Evolutionary conservation across 306 rosid genomes (phyloP).

Genomic region (Rosa multiflora): DNA sequence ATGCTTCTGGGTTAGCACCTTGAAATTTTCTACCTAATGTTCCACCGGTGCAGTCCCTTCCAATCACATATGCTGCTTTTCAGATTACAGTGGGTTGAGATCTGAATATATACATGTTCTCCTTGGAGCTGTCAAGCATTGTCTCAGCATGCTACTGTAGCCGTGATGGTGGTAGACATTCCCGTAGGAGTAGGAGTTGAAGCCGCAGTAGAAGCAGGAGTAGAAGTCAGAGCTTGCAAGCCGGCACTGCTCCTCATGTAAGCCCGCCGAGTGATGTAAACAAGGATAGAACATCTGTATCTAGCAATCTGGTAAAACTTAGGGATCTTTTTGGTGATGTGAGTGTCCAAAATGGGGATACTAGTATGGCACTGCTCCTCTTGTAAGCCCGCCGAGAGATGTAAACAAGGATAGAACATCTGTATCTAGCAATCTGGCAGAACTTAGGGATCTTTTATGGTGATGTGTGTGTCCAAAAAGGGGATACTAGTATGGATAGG

Average conservation of each 20-base stretch:
- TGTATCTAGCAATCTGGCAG: constrained; percentile 84
- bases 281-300: constrained; percentile 56
- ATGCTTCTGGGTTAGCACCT: not conserved
- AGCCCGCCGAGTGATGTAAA: constrained; percentile 61
- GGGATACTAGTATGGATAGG: constrained; percentile 51
- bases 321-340: constrained; percentile 86
- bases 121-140: constrained; percentile 13
- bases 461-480: constrained; percentile 60
- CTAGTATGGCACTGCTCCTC: constrained; percentile 29
- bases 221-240: constrained; percentile 61
- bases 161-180: constrained; percentile 48
- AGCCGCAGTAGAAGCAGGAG: constrained; percentile 37
- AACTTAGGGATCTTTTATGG: constrained; percentile 80
- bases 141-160: constrained; percentile 26
- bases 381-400: constrained; percentile 55
- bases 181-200: constrained; percentile 42
- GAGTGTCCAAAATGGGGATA: constrained; percentile 34
- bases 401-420: constrained; percentile 54
- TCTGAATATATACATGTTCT: constrained; percentile 20
- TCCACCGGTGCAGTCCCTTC: constrained; percentile 15
- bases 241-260: constrained; percentile 35
- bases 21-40: constrained; percentile 16
- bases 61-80: constrained; percentile 19
- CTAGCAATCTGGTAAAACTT: constrained; percentile 90
- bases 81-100: constrained; percentile 18